Evolutionary conservation across 2,329 filamentous ascomycete genomes (phyloP).

Genomic region (Diaporthe australafricana): DNA sequence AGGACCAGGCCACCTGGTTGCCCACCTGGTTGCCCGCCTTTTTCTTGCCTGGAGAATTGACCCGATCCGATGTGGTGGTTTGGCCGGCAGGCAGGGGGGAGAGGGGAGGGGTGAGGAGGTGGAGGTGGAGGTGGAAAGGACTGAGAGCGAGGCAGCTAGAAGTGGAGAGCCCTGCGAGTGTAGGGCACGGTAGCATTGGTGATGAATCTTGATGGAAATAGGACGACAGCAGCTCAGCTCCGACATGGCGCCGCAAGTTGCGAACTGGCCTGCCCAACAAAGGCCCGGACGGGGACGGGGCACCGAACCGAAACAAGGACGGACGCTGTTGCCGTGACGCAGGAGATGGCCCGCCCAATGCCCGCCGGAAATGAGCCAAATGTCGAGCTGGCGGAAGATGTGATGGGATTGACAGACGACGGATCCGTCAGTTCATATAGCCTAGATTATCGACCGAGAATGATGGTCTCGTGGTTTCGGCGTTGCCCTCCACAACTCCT

Average conservation of each 20-base stretch:
- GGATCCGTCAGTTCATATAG: conserved; percentile 21
- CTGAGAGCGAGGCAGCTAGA: conserved; percentile 15
- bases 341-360: background rate
- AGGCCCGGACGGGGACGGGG: conserved; percentile 18
- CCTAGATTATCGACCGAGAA: background rate
- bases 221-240: background rate
- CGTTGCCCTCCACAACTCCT: no score
- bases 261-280: background rate
- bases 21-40: conserved; percentile 4
- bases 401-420: background rate
- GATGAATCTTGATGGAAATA: conserved; percentile 13
- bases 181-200: conserved; percentile 26
- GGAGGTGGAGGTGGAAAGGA: no score
- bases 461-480: background rate
- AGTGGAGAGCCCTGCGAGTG: conserved; percentile 7
- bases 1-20: conserved; percentile 17
- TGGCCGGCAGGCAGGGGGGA: conserved; percentile 19
- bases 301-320: conserved; percentile 28
- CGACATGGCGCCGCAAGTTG: background rate
- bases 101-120: background rate
- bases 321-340: conserved; percentile 24
- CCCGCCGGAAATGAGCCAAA: conserved; percentile 16
- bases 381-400: conserved; percentile 6
- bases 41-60: background rate
- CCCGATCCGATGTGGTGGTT: conserved; percentile 22